Conservation (phyloP, 768 basidiomycete species). For the Trametes cubensis region DNA sequence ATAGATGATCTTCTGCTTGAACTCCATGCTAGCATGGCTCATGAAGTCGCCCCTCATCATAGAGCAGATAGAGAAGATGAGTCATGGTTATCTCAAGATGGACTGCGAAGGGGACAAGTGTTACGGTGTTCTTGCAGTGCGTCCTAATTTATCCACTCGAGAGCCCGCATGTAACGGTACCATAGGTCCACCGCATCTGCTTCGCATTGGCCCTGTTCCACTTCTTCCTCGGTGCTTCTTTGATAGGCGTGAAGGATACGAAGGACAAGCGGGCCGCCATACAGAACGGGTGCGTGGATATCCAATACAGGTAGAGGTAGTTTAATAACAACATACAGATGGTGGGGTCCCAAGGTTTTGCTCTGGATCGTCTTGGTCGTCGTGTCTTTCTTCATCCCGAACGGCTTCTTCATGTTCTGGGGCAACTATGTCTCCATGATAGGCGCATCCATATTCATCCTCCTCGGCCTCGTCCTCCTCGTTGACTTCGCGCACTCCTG, state of each 20-base stretch:
- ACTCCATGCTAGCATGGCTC: slow-evolving; percentile 95
- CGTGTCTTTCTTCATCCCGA: slow-evolving; percentile 92
- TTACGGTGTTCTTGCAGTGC: slow-evolving; percentile 92
- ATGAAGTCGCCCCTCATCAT: slow-evolving; percentile 92
- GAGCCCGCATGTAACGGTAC: slow-evolving; percentile 2
- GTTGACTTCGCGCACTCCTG: slow-evolving; percentile 99
- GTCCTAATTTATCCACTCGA: slow-evolving; percentile 33
- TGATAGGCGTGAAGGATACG: slow-evolving; percentile 89
- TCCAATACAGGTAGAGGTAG: neutral
- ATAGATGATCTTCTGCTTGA: slow-evolving; percentile 92
- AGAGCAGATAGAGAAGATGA: slow-evolving; percentile 86
- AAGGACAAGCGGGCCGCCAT: slow-evolving; percentile 91
- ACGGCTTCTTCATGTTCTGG: slow-evolving; percentile 98
- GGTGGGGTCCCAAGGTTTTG: slow-evolving; percentile 98
- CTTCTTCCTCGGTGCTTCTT: slow-evolving; percentile 70
- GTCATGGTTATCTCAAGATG: slow-evolving; percentile 98
- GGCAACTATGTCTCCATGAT: slow-evolving; percentile 91
- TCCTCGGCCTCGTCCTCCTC: slow-evolving; percentile 94
- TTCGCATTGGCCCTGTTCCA: slow-evolving; percentile 93
- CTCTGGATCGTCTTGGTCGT: slow-evolving; percentile 83
- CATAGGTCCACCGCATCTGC: slow-evolving; percentile 90
- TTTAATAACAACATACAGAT: slow-evolving; percentile 48
- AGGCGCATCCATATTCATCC: slow-evolving; percentile 93
- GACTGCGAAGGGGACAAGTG: slow-evolving; percentile 91
- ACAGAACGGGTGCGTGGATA: slow-evolving; percentile 80